Base-by-base conservation (phyloP, 192 early-diverging fungal species). In the Rhizophagus clarus region DNA sequence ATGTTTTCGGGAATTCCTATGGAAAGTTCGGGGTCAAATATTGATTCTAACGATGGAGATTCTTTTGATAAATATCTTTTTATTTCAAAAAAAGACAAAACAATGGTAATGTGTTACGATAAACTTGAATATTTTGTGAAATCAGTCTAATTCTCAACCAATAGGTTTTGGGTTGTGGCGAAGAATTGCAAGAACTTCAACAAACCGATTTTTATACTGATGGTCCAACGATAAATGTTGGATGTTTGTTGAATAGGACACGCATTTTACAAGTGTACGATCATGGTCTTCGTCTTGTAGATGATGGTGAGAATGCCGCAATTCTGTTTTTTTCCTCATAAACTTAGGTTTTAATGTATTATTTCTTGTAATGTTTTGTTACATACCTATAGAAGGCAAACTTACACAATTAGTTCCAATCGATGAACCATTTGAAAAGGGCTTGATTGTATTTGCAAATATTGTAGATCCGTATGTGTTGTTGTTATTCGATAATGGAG, bases 401-500 rank as follows among this genome's bases (percentile, higher is more conserved):
- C 63, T 79, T 37, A 79, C 86, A 26, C 88, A 94, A 70, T 81
- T 86, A 8, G 72, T 94, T 1, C 81, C 82, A 64, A 79, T 91
- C 12, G 83, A 80, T 66, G 78, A 81, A 45, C 80, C 87, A 70
- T 76, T 88, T 47, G 83, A 86, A 31, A 82, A 84, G 22, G 81
- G 83, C 5, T 85, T 85, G 68, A 90, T 96, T 61, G 88, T 94
- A 4, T 88, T 89, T 12, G 92, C 94, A 26, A 89, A 90, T 72
- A 92, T 99, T 45, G 80, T 85, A 2, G 95, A 97, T 82, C 95
- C 95, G 1, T 96, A 95, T 73, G 89, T 98, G 24, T 76, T 97
- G 29, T 80, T 97, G 14, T 84, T 90, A 64, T 85, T 91, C 73
- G 90, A 89, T 69, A 86, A 87, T 67, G 95, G 93, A 8, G 87